These are phyloP conservation scores for Penicillium palitans DNA, from an alignment of 2,329 filamentous ascomycete genomes.

Conservation along the genomic window DNA sequence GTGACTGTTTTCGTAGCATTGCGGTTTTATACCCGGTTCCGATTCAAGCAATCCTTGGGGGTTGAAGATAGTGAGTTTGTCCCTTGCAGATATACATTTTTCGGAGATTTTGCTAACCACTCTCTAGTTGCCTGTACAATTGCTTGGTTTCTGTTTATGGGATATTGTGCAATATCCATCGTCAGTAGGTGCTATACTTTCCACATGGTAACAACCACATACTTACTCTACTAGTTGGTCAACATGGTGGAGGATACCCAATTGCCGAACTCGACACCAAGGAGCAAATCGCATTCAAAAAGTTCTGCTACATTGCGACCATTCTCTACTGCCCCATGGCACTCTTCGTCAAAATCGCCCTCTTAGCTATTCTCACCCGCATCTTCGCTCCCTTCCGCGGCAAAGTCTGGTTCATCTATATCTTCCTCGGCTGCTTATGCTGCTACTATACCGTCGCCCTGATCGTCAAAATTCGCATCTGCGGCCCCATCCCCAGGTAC, in stretches of 20 bases:
- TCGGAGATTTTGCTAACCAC: conserved; percentile 10
- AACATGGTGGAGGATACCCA: conserved; percentile 41
- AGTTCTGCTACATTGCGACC: conserved; percentile 41
- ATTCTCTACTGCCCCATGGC: conserved; percentile 45
- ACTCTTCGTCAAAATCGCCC: conserved; percentile 40
- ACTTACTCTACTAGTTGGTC: conserved; percentile 26
- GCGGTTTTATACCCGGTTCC: conserved; percentile 33
- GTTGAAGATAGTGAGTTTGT: conserved; percentile 39
- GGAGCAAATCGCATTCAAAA: conserved; percentile 29
- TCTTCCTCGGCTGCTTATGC: conserved; percentile 36
- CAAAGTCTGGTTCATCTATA: conserved; percentile 38
- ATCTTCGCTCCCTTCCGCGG: conserved; percentile 40
- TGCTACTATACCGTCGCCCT: conserved; percentile 40
- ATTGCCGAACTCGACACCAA: conserved; percentile 25
- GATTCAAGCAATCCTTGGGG: conserved; percentile 33
- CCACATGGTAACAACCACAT: background rate
- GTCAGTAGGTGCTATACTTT: conserved; percentile 20
- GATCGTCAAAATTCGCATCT: conserved; percentile 42
- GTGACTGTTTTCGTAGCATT: conserved; percentile 33
- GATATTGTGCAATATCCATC: conserved; percentile 36
- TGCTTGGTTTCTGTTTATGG: conserved; percentile 34
- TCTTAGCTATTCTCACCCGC: conserved; percentile 41
- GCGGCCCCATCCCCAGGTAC: conserved; percentile 38
- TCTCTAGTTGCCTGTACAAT: conserved; percentile 19
- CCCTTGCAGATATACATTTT: background rate